phyloP scores from a whole-genome alignment of 1,139 yeast genomes.

The Pneumocystis canis region DNA sequence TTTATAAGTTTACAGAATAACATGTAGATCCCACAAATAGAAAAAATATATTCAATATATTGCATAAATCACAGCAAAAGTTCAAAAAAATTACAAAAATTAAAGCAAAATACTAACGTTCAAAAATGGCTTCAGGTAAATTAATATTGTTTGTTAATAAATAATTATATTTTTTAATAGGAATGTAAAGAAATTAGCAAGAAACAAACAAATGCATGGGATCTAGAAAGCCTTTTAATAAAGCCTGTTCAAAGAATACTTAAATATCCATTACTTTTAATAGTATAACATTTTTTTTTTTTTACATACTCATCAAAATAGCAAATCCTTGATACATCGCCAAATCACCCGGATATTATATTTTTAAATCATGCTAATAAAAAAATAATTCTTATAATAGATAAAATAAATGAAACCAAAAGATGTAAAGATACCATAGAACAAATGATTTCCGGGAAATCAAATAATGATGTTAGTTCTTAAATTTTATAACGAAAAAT shows the following conservation, averaged over 20 bases:
- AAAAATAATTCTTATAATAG: slow-evolving; percentile 20
- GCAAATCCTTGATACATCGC: slow-evolving; percentile 19
- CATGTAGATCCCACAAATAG: slow-evolving; percentile 5
- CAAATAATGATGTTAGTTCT: slow-evolving; percentile 5
- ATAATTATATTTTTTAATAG: neutral
- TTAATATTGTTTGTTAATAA: neutral
- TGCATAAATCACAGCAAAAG: slow-evolving; percentile 11
- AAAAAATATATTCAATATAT: slow-evolving; percentile 11
- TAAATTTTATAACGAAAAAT: neutral
- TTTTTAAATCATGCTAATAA: slow-evolving; percentile 20
- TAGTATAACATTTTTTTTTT: neutral
- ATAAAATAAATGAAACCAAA: slow-evolving; percentile 21
- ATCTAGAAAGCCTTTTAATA: slow-evolving; percentile 28
- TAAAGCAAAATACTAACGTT: slow-evolving; percentile 17
- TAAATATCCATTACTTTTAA: slow-evolving; percentile 28
- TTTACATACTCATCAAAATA: neutral
- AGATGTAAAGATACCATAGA: slow-evolving; percentile 8
- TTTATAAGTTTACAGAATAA: neutral
- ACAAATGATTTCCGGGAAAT: slow-evolving; percentile 1
- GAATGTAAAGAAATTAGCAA: slow-evolving; percentile 19
- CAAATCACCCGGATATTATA: slow-evolving; percentile 23
- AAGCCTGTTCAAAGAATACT: slow-evolving; percentile 32
- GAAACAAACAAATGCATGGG: slow-evolving; percentile 27
- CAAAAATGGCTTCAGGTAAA: slow-evolving; percentile 23
- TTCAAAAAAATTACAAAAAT: slow-evolving; percentile 5